phyloP scores from a whole-genome alignment of 495 filamentous ascomycete species.

The Podospora pseudoanserina region DNA sequence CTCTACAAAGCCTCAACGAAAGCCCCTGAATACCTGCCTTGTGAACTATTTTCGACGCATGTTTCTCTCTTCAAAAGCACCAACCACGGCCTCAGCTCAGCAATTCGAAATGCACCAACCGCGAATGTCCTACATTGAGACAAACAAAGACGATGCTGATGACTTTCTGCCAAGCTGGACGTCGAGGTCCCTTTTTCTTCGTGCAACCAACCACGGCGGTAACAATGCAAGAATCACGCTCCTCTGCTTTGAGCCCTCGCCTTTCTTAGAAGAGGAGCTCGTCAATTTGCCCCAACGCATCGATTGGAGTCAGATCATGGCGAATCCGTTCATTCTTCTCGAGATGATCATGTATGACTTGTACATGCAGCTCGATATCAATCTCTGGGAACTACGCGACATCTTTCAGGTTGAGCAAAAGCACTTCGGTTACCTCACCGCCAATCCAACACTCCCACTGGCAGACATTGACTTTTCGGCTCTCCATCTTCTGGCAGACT shows the following conservation, averaged over 20 bases:
- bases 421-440: background rate
- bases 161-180: conserved; percentile 1
- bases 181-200: background rate
- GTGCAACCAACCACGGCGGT: background rate
- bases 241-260: background rate
- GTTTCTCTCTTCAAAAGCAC: background rate
- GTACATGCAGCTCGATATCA: conserved; percentile 2
- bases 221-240: background rate
- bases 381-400: background rate
- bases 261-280: background rate
- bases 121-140: background rate
- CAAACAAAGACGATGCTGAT: background rate
- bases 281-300: background rate
- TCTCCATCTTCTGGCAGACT: conserved; percentile 1
- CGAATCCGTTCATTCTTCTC: background rate
- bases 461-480: conserved; percentile 5
- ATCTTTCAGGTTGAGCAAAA: conserved; percentile 2
- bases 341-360: background rate
- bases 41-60: background rate
- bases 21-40: background rate
- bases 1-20: background rate
- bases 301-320: background rate
- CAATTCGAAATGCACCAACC: background rate
- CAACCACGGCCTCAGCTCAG: background rate
- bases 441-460: background rate